These are phyloP conservation scores for Yamadazyma triangularis DNA, from an alignment of 1,139 yeast genomes.

Conservation along the genomic window DNA sequence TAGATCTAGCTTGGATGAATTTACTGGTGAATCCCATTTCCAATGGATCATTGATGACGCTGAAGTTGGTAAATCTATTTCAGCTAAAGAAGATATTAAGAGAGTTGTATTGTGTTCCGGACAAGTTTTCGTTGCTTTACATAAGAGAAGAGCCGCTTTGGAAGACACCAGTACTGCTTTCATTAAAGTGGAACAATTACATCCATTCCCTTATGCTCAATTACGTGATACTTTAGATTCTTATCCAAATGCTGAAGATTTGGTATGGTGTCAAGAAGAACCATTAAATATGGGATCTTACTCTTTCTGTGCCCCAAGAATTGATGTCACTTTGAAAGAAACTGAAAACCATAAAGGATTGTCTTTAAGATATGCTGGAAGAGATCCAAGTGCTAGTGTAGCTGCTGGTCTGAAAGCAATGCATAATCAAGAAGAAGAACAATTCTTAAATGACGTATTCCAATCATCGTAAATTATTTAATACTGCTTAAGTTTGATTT, in stretches of 20 bases:
- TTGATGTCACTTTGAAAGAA: constrained; percentile 68
- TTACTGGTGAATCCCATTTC: constrained; percentile 89
- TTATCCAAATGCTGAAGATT: constrained; percentile 80
- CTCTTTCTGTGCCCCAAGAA: constrained; percentile 77
- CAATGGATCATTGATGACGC: constrained; percentile 93
- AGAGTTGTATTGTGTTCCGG: constrained; percentile 83
- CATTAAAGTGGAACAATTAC: constrained; percentile 87
- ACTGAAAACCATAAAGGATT: constrained; percentile 61
- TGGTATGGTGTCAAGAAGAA: constrained; percentile 98
- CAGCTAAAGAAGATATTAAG: constrained; percentile 78
- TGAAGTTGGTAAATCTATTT: constrained; percentile 74
- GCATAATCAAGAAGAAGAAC: constrained; percentile 87
- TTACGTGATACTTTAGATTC: constrained; percentile 76
- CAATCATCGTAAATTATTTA: constrained; percentile 14
- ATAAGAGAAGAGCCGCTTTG: constrained; percentile 77
- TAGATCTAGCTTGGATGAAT: constrained; percentile 75
- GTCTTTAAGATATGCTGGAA: constrained; percentile 83
- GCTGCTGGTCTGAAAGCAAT: constrained; percentile 95
- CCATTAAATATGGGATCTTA: constrained; percentile 97
- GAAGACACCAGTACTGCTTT: constrained; percentile 83
- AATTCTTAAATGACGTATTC: constrained; percentile 78
- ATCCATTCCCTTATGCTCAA: constrained; percentile 98
- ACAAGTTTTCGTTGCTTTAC: constrained; percentile 91
- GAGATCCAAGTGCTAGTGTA: constrained; percentile 96
- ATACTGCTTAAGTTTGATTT: background rate